Evolutionary conservation across 495 filamentous ascomycete genomes (phyloP), one percentile per base, ranked within the genome.

Genomic region (Pyrenopolyporus hunteri): DNA sequence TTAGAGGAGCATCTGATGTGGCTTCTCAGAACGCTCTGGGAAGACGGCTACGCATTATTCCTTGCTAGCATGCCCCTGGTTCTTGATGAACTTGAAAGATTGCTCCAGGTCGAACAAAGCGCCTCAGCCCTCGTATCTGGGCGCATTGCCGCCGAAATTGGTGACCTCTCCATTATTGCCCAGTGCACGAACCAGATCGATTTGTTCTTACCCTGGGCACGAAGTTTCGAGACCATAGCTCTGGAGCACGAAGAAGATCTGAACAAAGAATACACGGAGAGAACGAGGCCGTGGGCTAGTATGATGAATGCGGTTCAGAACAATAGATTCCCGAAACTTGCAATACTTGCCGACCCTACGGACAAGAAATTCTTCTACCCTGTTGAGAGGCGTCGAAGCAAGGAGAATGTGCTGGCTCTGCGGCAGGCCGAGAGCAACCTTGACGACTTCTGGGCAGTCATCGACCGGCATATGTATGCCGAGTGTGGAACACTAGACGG

Each of bases 171-270:
- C 1, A 68, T 85, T 20, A 25, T 80, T 5, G 59, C 71, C 1
- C 52, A 82, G 51, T 74, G 73, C 43, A 26, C 67, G 11, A 64
- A 69, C 8, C 78, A 85, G 51, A 16, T 85, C 3, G 52, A 76
- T 3, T 56, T 77, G 6, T 82, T 72, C 64, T 76, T 79, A 16
- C 81, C 82, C 0, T 82, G 81, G 76, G 79, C 78, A n/a, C 47
- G 51, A 9, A 62, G 51, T 0, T 79, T 80, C 17, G 70, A 77
- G 19, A n/a, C n/a, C n/a, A 32, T 19, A 13, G 57, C 64, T 9
- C 20, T 53, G 6, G 33, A 72, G 0, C 43, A 46, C 16, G 42
- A 70, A 16, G 63, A 76, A 0, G 49, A 44, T 10, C 52, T 80
- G 10, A 66, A 72, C 16, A 56, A 66, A 9, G 70, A 74, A 1